phyloP scores from a whole-genome alignment of 176 grass and related monocot species.

The Guadua angustifolia region DNA sequence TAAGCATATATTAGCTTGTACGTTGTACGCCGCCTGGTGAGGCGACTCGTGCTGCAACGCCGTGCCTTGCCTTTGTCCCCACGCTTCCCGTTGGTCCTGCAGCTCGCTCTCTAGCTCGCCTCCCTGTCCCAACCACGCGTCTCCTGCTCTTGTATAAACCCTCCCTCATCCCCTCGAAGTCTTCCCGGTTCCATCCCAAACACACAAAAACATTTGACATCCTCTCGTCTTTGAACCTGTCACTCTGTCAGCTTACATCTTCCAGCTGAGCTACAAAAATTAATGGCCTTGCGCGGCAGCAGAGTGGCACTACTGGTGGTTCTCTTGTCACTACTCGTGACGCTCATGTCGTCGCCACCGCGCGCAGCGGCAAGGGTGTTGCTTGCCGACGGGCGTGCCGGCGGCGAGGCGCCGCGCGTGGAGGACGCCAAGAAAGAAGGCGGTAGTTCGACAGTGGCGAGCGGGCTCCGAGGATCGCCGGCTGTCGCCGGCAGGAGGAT shows the following conservation, averaged over 20 bases:
- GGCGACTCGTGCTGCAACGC: neutral
- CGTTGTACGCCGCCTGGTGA: neutral
- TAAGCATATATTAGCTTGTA: too few relatives aligned
- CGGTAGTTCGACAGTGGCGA: neutral
- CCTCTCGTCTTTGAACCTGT: neutral
- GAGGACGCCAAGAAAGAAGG: neutral
- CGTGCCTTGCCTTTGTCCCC: conserved; percentile 29
- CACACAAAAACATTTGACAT: neutral
- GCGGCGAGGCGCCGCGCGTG: neutral
- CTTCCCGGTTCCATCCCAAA: neutral
- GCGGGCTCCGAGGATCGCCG: conserved; percentile 8
- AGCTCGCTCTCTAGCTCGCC: neutral
- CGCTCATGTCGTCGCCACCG: neutral
- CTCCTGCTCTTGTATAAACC: conserved; percentile 34
- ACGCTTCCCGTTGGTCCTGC: neutral
- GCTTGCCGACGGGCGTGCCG: neutral
- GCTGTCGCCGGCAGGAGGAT: neutral
- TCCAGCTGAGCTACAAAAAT: neutral
- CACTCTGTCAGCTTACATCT: neutral
- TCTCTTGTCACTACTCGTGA: neutral
- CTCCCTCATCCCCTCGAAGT: conserved; percentile 3
- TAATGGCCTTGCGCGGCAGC: conserved; percentile 36
- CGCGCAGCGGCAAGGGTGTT: conserved; percentile 20
- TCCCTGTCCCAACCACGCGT: neutral
- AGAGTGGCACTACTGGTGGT: conserved; percentile 4